Evolutionary conservation across 1,284 basidiomycete species (phyloP).

Genomic region (Puccinia sorghi): DNA sequence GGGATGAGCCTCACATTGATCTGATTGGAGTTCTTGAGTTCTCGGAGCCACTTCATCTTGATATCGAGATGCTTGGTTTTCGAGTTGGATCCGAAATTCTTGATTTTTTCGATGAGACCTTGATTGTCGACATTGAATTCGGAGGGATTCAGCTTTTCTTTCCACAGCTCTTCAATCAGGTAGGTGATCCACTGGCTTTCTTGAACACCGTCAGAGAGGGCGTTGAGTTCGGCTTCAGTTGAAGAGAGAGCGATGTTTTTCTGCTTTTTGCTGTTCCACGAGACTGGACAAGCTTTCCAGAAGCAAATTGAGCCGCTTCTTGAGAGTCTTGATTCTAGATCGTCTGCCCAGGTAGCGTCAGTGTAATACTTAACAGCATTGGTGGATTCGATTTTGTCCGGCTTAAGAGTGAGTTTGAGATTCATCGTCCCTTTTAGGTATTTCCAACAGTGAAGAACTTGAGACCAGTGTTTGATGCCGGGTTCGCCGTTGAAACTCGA

Average conservation of each 20-base stretch:
- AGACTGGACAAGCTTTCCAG: neutral
- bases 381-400: too few species aligned
- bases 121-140: neutral
- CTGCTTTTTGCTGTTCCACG: constrained; percentile 1
- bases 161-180: neutral
- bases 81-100: neutral
- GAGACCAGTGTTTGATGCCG: neutral
- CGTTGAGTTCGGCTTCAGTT: too few species aligned
- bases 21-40: neutral
- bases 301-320: neutral
- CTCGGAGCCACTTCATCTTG: neutral
- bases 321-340: neutral
- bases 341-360: neutral
- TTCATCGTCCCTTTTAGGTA: too few species aligned
- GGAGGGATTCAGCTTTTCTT: neutral
- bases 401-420: too few species aligned
- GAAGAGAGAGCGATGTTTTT: too few species aligned
- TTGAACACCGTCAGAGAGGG: neutral
- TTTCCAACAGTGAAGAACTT: neutral
- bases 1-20: neutral
- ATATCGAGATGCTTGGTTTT: neutral
- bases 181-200: neutral
- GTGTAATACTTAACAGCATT: neutral
- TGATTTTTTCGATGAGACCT: neutral
- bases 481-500: neutral